Base-by-base conservation (phyloP, 78 protist genomes). In the Thecamonas trahens region DNA sequence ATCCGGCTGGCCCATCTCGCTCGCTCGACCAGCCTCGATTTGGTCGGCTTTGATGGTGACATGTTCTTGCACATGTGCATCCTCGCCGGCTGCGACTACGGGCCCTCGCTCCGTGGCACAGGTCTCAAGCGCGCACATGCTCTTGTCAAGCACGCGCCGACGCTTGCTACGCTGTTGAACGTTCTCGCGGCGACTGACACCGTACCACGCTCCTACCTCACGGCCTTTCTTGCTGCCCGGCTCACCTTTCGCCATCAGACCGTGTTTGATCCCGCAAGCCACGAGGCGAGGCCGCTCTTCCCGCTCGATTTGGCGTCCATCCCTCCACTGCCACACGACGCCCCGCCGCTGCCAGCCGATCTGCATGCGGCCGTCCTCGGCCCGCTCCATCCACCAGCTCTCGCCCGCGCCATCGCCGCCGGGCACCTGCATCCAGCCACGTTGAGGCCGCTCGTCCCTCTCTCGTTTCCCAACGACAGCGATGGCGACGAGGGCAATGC, bases 11-110 rank as follows among this genome's bases (percentile, higher is more conserved):
- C 14, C 24, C 14, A n/a, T 0, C 37, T 58, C 42, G 11, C 44
- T 20, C 31, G 40, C 50, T 15, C n/a, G 28, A 15, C 54, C 6
- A 8, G 22, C 28, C n/a, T n/a, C n/a, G 13, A 32, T n/a, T 45
- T n/a, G 13, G 17, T 35, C 58, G 34, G 34, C 26, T 74, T 66
- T 8, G 58, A 9, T 17, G 66, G 20, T 14, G 34, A 22, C 9
- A 37, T 3, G 11, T 6, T 91, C 38, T 28, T 90, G 8, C 77
- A 70, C 20, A 72, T 76, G 92, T 92, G 97, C 77, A 84, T 95
- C 22, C 63, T 95, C 6, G 39, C 93, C 0, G 99, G 99, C 20
- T 96, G 99, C 38, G 99, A 96, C 65, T 96, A 96, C 63, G 64
- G 90, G 20, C 79, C 86, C 0, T 80, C 94, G 1, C 3, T 91